A percentile compares a stretch with the other conserved stretches of the same genome.
These are phyloP conservation scores for Yamadazyma taylorii DNA, from an alignment of 1,139 yeast genomes.

Conservation along the genomic window DNA sequence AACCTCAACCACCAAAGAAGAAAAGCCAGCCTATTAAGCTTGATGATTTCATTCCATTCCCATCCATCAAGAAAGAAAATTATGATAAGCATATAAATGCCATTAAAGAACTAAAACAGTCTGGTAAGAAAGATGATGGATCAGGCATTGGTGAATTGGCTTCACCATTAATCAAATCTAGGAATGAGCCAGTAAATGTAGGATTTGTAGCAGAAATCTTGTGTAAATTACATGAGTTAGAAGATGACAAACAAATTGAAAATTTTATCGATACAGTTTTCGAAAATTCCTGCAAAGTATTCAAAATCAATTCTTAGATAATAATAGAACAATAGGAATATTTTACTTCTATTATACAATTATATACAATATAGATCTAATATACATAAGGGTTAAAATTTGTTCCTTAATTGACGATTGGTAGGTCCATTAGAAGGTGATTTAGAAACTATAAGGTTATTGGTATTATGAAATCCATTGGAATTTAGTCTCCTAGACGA, in stretches of 20 bases:
- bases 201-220: slow-evolving; percentile 81
- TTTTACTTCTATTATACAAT: slow-evolving; percentile 9
- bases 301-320: slow-evolving; percentile 28
- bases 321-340: too few species aligned
- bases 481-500: background rate
- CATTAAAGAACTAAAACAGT: slow-evolving; percentile 17
- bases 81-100: slow-evolving; percentile 35
- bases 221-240: slow-evolving; percentile 48
- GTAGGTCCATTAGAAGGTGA: background rate
- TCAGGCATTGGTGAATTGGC: slow-evolving; percentile 34
- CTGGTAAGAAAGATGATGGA: slow-evolving; percentile 7
- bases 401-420: slow-evolving; percentile 2
- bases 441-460: background rate
- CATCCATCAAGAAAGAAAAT: slow-evolving; percentile 65
- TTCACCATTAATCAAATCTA: slow-evolving; percentile 66
- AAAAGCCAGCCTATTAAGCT: slow-evolving; percentile 16
- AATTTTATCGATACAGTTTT: slow-evolving; percentile 62
- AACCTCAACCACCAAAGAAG: slow-evolving; percentile 4
- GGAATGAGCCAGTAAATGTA: slow-evolving; percentile 90
- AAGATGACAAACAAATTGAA: slow-evolving; percentile 46
- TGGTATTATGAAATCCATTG: slow-evolving; percentile 1
- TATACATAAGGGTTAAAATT: slow-evolving; percentile 4
- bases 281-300: slow-evolving; percentile 60
- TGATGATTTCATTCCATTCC: slow-evolving; percentile 58
- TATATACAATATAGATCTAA: slow-evolving; percentile 6